phyloP scores from a whole-genome alignment of 2,329 filamentous ascomycete species.

The Scedosporium minutisporum region DNA sequence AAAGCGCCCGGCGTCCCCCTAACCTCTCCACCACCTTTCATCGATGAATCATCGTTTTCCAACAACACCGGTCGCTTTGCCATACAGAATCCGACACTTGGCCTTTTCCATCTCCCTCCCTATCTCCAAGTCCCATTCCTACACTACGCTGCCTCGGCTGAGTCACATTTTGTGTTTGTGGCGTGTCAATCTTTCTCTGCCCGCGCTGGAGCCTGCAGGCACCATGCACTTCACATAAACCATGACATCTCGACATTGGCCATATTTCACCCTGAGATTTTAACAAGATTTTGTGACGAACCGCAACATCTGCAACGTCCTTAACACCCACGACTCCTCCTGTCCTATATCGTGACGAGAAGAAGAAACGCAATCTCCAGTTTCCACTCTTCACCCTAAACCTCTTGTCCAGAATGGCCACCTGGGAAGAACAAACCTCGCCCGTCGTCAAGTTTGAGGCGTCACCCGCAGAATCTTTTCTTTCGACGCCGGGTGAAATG shows the following conservation, averaged over 20 bases:
- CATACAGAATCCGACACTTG: neutral
- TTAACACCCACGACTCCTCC: constrained; percentile 9
- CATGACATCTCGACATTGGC: no score
- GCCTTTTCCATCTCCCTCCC: neutral
- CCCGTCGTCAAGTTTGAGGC: constrained; percentile 42
- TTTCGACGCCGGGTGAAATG: constrained; percentile 38
- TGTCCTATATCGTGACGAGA: neutral
- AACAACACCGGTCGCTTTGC: neutral
- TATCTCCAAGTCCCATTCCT: constrained; percentile 16
- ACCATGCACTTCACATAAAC: no score
- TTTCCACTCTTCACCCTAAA: no score
- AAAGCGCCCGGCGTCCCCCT: constrained; percentile 18
- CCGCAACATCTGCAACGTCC: no score
- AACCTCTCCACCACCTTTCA: constrained; percentile 5
- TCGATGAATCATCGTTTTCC: neutral
- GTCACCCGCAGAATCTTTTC: constrained; percentile 44
- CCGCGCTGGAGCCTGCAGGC: no score
- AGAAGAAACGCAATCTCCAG: no score
- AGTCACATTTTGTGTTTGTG: no score
- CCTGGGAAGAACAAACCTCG: neutral
- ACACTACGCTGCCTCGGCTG: no score
- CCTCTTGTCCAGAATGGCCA: neutral
- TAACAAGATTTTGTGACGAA: no score
- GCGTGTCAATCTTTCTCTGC: no score
- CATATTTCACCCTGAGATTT: no score